Evolutionary conservation across 768 basidiomycete genomes (phyloP).

Genomic region (Russula abietina): DNA sequence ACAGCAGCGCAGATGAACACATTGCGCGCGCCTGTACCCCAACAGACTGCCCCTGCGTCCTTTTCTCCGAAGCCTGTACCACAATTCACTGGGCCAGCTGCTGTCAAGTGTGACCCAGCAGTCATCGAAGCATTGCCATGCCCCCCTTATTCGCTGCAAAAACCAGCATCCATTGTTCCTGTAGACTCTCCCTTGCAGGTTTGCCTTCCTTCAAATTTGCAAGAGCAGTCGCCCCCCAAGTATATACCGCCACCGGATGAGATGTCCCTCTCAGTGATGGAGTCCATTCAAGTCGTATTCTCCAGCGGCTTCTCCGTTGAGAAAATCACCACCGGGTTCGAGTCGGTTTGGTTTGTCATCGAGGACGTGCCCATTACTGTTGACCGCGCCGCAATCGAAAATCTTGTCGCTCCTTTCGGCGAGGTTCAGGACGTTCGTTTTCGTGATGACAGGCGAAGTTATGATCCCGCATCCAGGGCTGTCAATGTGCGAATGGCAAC

Average conservation of each 20-base stretch:
- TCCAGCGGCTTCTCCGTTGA: slow-evolving; percentile 55
- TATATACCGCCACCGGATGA: neutral
- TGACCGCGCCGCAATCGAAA: slow-evolving; percentile 33
- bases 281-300: slow-evolving; percentile 51
- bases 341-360: slow-evolving; percentile 56
- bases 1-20: neutral
- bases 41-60: neutral
- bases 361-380: slow-evolving; percentile 42
- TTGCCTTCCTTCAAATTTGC: neutral
- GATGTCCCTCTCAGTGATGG: slow-evolving; percentile 38
- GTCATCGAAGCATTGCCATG: neutral
- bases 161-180: neutral
- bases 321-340: slow-evolving; percentile 58
- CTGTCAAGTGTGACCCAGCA: neutral
- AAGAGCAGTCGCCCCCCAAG: neutral
- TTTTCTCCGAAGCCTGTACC: no score
- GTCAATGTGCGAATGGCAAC: slow-evolving; percentile 45
- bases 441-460: slow-evolving; percentile 1
- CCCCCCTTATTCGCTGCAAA: neutral
- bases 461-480: slow-evolving; percentile 24
- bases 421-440: slow-evolving; percentile 36
- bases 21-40: neutral
- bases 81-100: neutral
- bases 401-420: slow-evolving; percentile 44
- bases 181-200: neutral